Conservation (phyloP, 352 stramenopile species). For the Thraustochytrium striatum region DNA sequence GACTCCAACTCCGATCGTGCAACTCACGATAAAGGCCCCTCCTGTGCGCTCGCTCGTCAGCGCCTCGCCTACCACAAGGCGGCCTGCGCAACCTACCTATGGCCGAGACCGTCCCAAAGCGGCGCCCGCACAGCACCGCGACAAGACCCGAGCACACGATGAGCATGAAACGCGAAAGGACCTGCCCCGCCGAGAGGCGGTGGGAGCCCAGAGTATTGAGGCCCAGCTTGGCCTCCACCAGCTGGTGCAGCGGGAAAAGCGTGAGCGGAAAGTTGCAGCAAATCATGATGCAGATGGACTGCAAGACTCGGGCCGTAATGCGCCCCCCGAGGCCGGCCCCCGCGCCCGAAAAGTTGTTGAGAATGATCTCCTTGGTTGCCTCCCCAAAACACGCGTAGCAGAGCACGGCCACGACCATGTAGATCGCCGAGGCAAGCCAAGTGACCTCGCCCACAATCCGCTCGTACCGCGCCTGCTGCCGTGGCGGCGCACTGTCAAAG, state of each 20-base stretch:
- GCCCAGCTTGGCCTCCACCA: slow-evolving; percentile 17
- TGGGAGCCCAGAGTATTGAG: neutral
- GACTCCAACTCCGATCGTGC: too few species aligned
- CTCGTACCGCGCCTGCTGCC: neutral
- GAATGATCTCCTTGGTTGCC: slow-evolving; percentile 39
- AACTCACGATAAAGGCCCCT: too few species aligned
- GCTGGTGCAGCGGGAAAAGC: slow-evolving; percentile 28
- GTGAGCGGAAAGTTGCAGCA: slow-evolving; percentile 34
- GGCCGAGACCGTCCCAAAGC: slow-evolving; percentile 22
- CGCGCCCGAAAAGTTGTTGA: neutral
- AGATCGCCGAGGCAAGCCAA: neutral
- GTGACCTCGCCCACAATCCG: neutral
- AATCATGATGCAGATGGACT: slow-evolving; percentile 14
- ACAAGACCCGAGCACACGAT: neutral
- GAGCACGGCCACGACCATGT: slow-evolving; percentile 21
- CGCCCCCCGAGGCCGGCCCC: neutral
- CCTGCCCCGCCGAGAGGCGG: neutral
- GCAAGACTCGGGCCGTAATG: neutral
- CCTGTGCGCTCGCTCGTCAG: too few species aligned
- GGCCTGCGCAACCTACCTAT: too few species aligned
- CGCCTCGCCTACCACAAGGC: too few species aligned
- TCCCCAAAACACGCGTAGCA: slow-evolving; percentile 34
- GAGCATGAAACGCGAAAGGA: neutral
- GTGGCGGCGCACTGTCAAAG: neutral
- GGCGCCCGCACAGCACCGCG: neutral